Evolutionary conservation across 768 basidiomycete genomes (phyloP).

Genomic region (Termitomyces sp.): DNA sequence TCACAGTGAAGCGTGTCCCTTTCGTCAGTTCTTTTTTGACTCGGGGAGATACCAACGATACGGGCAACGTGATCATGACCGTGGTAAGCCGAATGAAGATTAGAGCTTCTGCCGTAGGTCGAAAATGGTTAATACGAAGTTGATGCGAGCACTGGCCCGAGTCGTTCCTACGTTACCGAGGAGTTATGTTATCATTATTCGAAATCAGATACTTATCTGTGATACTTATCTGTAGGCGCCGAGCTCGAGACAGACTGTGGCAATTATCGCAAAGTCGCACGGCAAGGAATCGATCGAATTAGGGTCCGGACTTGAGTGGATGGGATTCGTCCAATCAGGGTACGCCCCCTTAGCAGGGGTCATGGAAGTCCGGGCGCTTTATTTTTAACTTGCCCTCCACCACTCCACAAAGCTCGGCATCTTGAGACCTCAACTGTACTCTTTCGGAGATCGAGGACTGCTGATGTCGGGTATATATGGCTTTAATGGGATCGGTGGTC

Average conservation of each 20-base stretch:
- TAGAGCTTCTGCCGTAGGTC: not conserved
- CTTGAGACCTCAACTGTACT: not conserved
- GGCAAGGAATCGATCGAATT: not conserved
- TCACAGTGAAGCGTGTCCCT: conserved; percentile 35
- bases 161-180: not conserved
- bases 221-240: not conserved
- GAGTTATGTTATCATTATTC: not conserved
- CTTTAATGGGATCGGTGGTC: not conserved
- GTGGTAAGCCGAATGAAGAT: not conserved
- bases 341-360: not conserved
- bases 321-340: not conserved
- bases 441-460: not conserved
- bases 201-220: not conserved
- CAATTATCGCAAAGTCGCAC: not conserved
- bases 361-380: not conserved
- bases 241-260: not conserved
- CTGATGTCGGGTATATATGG: not conserved
- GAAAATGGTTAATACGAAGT: not conserved
- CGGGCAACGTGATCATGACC: conserved; percentile 15
- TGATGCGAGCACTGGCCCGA: not conserved
- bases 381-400: not conserved
- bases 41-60: conserved; percentile 41
- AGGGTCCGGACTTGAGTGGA: not conserved
- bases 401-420: not conserved
- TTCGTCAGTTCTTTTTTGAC: conserved; percentile 35